Evolutionary conservation across 768 basidiomycete species (phyloP).

Genomic region (Lenzites betulinus): DNA sequence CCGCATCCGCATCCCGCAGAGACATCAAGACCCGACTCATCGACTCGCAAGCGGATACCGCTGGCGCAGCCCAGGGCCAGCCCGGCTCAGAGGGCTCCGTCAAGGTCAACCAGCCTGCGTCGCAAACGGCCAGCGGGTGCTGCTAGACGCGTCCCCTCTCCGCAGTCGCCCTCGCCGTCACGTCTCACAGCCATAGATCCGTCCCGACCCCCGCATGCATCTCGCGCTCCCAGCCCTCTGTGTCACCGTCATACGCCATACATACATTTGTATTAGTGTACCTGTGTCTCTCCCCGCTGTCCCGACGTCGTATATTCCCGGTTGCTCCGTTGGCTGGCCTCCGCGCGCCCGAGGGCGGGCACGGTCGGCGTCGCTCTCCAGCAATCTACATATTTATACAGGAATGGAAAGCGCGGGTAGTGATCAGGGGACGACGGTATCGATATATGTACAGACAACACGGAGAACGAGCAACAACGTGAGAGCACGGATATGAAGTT

Average conservation of each 20-base stretch:
- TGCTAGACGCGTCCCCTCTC: slow-evolving; percentile 37
- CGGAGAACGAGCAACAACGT: too few species aligned
- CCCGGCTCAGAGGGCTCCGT: slow-evolving; percentile 57
- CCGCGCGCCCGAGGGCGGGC: not conserved
- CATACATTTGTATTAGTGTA: slow-evolving; percentile 15
- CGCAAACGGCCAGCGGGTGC: slow-evolving; percentile 48
- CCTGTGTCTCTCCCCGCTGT: slow-evolving; percentile 9
- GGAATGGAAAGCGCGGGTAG: not conserved
- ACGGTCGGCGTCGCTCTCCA: slow-evolving; percentile 6
- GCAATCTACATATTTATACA: slow-evolving; percentile 25
- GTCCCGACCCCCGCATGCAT: not conserved
- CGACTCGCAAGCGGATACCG: slow-evolving; percentile 81
- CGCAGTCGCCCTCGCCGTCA: too few species aligned
- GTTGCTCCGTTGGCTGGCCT: slow-evolving; percentile 9
- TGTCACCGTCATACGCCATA: not conserved
- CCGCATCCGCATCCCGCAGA: slow-evolving; percentile 43
- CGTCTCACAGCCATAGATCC: not conserved
- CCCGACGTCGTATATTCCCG: slow-evolving; percentile 2
- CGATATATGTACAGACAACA: not conserved
- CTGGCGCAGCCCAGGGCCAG: slow-evolving; percentile 39
- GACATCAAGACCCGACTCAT: slow-evolving; percentile 98
- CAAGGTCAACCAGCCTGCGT: slow-evolving; percentile 62
- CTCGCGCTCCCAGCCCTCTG: too few species aligned
- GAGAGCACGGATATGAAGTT: not conserved
- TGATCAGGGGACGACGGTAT: not conserved